phyloP scores from a whole-genome alignment of 176 grass and related monocot species.

The Pontederia crassipes region DNA sequence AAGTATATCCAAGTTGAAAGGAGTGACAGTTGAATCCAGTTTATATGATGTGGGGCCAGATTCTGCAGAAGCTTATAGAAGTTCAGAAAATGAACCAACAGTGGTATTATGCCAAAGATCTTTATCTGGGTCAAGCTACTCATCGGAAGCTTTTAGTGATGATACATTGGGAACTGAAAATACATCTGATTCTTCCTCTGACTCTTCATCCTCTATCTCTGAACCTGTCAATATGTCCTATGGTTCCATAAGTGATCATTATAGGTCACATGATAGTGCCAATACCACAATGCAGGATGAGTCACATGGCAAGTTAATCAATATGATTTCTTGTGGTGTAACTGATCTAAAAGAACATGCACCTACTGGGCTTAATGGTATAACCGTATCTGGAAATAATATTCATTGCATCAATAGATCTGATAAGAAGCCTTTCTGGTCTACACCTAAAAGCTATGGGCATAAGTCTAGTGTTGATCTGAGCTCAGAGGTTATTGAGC shows the following conservation, averaged over 20 bases:
- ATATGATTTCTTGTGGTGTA: neutral
- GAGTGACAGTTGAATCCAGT: neutral
- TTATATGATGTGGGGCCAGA: neutral
- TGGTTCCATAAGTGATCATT: neutral
- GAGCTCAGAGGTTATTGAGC: neutral
- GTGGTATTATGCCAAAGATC: constrained; percentile 3
- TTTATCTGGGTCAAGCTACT: constrained; percentile 18
- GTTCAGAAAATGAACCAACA: neutral
- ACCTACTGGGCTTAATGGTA: too few species aligned
- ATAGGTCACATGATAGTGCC: too few species aligned
- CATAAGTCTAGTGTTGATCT: neutral
- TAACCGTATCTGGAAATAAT: too few species aligned
- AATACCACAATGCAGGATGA: neutral
- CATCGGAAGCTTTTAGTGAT: constrained; percentile 23
- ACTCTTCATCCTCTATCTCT: constrained; percentile 16
- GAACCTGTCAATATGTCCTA: neutral
- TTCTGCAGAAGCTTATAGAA: neutral
- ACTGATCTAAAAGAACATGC: too few species aligned
- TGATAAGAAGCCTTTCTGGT: neutral
- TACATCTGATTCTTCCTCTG: constrained; percentile 15
- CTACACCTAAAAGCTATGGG: neutral
- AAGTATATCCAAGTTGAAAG: neutral
- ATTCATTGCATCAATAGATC: too few species aligned
- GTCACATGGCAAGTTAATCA: neutral
- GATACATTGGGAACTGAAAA: constrained; percentile 23